Evolutionary conservation across 2,329 filamentous ascomycete genomes (phyloP), one percentile per base, ranked within the genome.

Genomic region (Teratosphaeria pseudoeucalypti): DNA sequence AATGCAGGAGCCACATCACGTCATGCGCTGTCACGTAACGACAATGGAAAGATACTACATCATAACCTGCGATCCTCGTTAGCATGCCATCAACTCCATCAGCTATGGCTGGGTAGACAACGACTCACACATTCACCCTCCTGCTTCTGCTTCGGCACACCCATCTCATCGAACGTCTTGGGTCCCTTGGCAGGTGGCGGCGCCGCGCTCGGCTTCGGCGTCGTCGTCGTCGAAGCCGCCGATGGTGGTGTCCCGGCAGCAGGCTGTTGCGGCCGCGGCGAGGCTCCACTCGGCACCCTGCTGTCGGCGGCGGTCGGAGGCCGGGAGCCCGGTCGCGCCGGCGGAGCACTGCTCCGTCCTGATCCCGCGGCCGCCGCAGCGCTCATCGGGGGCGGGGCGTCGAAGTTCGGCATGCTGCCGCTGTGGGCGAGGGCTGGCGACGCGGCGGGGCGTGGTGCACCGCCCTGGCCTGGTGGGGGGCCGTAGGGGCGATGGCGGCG

Each of bases 101-200:
- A 23, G 1, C n/a, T 10, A 2, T 19, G 23, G 23, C 23, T 10
- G 2, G 3, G 23, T 23, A 7, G 53, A 32, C 53, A 54, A 23
- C 9, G 10, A 67, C 65, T 65, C 58, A 96, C 92, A 79, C 92
- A 99, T 75, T 97, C 92, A 65, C 84, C 83, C n/a, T 96, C 89
- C 62, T 86, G 82, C 74, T 94, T 92, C 55, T 81, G 85, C 68
- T 86, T 82, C 6, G 91, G 90, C 67, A 99, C 92, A 47, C 94
- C 94, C 94, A 99, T 99, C 72, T 95, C 92, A 72, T 96, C 92
- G 73, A 99, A 99, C 0, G 94, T 97, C 68, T 94, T 90, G 0
- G 94, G 92, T 11, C 92, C 94, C 71, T 91, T 89, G 56, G 81
- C 82, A 34, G 82, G 78, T 74, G 68, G 65, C 60, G 56, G 65